Evolutionary conservation across 169 alveolate species (phyloP).

Genomic region (Toxoplasma gondii): DNA sequence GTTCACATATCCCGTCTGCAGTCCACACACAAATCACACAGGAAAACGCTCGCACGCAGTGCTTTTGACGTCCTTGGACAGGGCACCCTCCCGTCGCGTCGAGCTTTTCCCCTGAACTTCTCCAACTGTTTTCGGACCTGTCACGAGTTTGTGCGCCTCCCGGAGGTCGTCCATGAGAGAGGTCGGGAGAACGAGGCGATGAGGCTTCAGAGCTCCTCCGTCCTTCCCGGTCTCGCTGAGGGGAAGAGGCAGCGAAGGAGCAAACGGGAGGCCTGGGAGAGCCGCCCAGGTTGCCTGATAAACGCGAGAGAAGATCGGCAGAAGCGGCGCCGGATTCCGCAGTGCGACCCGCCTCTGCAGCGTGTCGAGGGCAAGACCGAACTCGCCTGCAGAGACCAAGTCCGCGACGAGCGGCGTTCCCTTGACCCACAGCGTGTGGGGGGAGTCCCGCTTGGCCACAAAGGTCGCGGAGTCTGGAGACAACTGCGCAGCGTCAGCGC

Average conservation of each 20-base stretch:
- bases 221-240: not conserved
- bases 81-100: no score
- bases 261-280: constrained; percentile 56
- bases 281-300: constrained; percentile 55
- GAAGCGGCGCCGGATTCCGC: constrained; percentile 65
- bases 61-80: no score
- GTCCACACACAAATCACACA: no score
- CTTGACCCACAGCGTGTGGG: constrained; percentile 30
- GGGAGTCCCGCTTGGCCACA: constrained; percentile 21
- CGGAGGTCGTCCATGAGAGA: constrained; percentile 43
- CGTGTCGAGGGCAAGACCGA: constrained; percentile 59
- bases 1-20: no score
- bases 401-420: constrained; percentile 47
- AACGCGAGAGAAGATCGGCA: constrained; percentile 52
- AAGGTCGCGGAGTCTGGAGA: not conserved
- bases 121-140: no score
- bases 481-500: not conserved
- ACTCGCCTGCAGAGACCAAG: constrained; percentile 69
- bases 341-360: constrained; percentile 70
- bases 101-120: no score
- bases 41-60: no score
- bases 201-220: constrained; percentile 55
- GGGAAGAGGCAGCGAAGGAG: constrained; percentile 50
- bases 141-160: constrained; percentile 69
- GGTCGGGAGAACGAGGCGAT: constrained; percentile 34